These are phyloP conservation scores for Pythium oligandrum DNA, from an alignment of 352 stramenopile species.

Conservation along the genomic window DNA sequence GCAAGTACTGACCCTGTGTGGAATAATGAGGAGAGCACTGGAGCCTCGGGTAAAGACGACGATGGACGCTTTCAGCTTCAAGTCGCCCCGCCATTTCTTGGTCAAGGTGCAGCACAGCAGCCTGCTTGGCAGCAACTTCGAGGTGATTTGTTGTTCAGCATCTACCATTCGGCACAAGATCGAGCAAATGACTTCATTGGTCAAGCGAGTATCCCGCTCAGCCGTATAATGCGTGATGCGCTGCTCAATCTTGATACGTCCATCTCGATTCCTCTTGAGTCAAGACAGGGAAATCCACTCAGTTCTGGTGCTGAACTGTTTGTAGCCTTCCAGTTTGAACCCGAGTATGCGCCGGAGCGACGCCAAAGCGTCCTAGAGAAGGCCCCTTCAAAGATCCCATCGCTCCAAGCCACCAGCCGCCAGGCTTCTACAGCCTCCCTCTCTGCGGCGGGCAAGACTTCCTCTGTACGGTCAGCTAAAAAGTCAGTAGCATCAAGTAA, in stretches of 20 bases:
- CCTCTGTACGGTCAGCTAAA: too few relatives aligned
- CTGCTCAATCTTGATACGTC: not conserved
- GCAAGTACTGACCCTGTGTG: conserved; percentile 35
- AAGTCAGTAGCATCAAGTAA: too few relatives aligned
- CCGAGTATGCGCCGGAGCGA: conserved; percentile 21
- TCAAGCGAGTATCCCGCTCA: conserved; percentile 40
- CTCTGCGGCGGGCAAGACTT: too few relatives aligned
- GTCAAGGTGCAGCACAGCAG: conserved; percentile 7
- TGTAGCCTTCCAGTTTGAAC: conserved; percentile 38
- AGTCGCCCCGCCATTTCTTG: conserved; percentile 25
- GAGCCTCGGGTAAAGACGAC: conserved; percentile 3
- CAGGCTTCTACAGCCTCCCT: too few relatives aligned
- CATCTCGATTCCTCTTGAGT: conserved; percentile 23
- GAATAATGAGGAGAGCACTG: conserved; percentile 23
- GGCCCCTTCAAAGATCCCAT: too few relatives aligned
- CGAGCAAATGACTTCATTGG: conserved; percentile 43
- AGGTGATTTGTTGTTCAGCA: conserved; percentile 57
- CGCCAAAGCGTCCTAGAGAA: not conserved
- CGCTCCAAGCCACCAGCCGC: too few relatives aligned
- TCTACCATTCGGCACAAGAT: conserved; percentile 26
- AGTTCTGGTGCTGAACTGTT: conserved; percentile 18
- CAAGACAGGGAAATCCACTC: conserved; percentile 28
- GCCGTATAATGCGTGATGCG: conserved; percentile 22
- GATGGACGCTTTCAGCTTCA: conserved; percentile 42
- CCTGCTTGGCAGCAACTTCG: conserved; percentile 43